These are phyloP conservation scores for Komagataella ulmi DNA, from an alignment of 805 yeast species.

Conservation along the genomic window DNA sequence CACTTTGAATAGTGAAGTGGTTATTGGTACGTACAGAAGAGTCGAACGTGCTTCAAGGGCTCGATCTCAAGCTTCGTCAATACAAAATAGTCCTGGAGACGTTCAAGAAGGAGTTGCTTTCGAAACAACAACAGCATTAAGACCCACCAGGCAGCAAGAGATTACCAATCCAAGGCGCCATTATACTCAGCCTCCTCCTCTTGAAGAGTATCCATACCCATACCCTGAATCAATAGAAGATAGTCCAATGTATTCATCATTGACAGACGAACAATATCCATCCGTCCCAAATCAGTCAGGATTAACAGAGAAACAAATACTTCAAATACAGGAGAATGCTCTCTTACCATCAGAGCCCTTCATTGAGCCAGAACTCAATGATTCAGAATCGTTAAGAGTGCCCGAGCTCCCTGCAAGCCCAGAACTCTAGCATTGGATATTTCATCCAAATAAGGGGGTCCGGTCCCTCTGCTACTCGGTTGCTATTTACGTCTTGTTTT, in stretches of 20 bases:
- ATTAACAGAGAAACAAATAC: conserved; percentile 27
- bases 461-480: neutral
- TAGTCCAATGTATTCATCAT: neutral
- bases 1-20: conserved; percentile 67
- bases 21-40: conserved; percentile 66
- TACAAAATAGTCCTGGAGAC: neutral
- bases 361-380: neutral
- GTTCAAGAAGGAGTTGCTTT: conserved; percentile 4
- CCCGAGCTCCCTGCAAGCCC: neutral
- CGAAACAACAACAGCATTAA: conserved; percentile 6
- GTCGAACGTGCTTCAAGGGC: conserved; percentile 13
- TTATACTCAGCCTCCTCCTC: neutral
- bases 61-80: conserved; percentile 1
- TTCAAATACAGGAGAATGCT: conserved; percentile 40
- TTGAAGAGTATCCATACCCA: neutral
- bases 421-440: neutral
- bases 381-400: neutral
- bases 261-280: neutral
- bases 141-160: conserved; percentile 1
- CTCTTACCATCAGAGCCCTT: conserved; percentile 49
- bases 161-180: neutral
- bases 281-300: conserved; percentile 2
- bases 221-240: neutral
- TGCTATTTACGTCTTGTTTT: neutral
- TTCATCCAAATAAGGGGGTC: neutral